Conservation (phyloP, 2,329 filamentous ascomycete genomes). For the Catunica adiposa region DNA sequence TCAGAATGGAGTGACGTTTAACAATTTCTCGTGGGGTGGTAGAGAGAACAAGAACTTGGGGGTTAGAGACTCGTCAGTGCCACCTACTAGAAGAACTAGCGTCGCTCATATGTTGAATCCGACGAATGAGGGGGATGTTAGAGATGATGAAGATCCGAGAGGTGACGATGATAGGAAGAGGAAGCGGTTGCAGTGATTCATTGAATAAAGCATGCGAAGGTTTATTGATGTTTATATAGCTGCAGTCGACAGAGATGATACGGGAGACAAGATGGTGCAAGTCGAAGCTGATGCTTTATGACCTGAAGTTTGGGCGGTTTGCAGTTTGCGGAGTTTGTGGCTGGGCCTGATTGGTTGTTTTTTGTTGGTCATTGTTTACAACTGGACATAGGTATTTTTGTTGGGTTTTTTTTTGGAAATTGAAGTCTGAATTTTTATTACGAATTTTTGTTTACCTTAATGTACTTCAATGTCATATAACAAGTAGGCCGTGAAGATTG, state of each 20-base stretch:
- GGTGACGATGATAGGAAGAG: conserved; percentile 45
- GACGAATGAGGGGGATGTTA: conserved; percentile 33
- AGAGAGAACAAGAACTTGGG: conserved; percentile 34
- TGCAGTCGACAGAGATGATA: too few relatives aligned
- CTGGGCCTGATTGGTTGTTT: too few relatives aligned
- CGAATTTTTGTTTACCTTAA: neutral
- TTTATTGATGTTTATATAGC: neutral
- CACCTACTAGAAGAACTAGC: conserved; percentile 40
- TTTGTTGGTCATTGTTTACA: too few relatives aligned
- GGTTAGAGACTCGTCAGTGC: conserved; percentile 38
- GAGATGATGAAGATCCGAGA: conserved; percentile 37
- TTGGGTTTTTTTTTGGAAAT: neutral
- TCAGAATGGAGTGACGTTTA: conserved; percentile 24
- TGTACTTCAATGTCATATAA: too few relatives aligned
- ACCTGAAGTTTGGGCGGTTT: too few relatives aligned
- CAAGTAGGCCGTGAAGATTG: too few relatives aligned
- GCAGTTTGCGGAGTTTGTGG: too few relatives aligned
- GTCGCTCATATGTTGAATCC: conserved; percentile 50
- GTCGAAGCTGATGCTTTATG: too few relatives aligned
- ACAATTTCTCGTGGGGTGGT: conserved; percentile 36
- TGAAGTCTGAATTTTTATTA: neutral
- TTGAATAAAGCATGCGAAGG: neutral
- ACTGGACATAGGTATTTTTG: too few relatives aligned
- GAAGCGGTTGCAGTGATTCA: conserved; percentile 35
- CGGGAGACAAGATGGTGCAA: too few relatives aligned